phyloP scores from a whole-genome alignment of 2,329 filamentous ascomycete genomes.

The Phyllosticta citribraziliensis region DNA sequence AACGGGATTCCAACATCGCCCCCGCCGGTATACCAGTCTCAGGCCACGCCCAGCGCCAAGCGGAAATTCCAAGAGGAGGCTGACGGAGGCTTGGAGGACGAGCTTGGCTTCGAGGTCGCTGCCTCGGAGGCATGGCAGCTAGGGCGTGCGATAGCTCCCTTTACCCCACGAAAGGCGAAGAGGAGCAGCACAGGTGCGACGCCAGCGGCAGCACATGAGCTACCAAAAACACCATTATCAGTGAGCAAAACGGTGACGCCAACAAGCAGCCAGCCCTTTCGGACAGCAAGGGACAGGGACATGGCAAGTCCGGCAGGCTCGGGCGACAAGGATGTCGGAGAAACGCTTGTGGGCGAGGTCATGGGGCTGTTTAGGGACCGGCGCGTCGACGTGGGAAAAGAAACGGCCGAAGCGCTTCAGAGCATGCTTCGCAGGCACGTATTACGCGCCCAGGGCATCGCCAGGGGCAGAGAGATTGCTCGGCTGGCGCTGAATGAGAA shows the following conservation, averaged over 20 bases:
- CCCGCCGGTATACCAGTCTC: background rate
- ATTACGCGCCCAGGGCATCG: constrained; percentile 50
- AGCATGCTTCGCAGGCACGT: constrained; percentile 37
- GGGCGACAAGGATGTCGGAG: constrained; percentile 11
- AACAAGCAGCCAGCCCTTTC: constrained; percentile 14
- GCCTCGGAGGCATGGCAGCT: background rate
- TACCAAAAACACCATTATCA: constrained; percentile 9
- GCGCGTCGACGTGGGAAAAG: constrained; percentile 25
- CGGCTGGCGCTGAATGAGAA: constrained; percentile 53
- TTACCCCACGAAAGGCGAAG: constrained; percentile 28
- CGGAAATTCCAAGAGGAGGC: constrained; percentile 6
- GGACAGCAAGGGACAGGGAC: constrained; percentile 21
- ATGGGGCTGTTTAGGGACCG: constrained; percentile 40
- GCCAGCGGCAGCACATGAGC: constrained; percentile 14
- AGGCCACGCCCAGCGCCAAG: background rate
- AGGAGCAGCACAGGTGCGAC: constrained; percentile 30
- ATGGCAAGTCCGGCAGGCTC: constrained; percentile 11
- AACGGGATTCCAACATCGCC: background rate
- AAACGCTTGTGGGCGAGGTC: constrained; percentile 30
- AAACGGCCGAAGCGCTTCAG: constrained; percentile 15
- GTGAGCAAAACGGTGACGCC: constrained; percentile 31
- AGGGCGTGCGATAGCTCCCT: background rate
- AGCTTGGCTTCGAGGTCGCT: background rate
- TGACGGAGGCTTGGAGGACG: background rate
- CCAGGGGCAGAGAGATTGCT: constrained; percentile 55